Evolutionary conservation across 768 basidiomycete species (phyloP).

Genomic region (Mycena floridula): DNA sequence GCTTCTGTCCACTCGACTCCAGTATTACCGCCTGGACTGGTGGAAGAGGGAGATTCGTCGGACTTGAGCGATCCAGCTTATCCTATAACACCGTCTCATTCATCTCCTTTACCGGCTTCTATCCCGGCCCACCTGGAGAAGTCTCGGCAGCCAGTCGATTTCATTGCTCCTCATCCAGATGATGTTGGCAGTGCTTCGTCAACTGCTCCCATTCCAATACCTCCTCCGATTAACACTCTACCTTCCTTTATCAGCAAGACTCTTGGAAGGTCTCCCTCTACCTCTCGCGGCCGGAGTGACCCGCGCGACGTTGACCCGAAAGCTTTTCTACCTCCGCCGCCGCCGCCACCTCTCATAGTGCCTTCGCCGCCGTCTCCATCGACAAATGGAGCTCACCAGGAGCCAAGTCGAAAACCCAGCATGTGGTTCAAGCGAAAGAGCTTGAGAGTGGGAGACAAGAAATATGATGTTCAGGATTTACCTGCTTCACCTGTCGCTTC

Average conservation of each 20-base stretch:
- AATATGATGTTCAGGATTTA: slow-evolving; percentile 4
- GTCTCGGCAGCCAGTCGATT: slow-evolving; percentile 5
- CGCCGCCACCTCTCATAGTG: not conserved
- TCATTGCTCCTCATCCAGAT: slow-evolving; percentile 3
- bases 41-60: slow-evolving; percentile 13
- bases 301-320: too few species aligned
- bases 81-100: slow-evolving; percentile 12
- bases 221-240: too few species aligned
- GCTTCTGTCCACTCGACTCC: slow-evolving; percentile 6
- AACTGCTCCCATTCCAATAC: not conserved
- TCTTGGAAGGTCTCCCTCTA: too few species aligned
- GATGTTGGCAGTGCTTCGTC: slow-evolving; percentile 3
- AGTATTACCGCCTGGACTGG: slow-evolving; percentile 12
- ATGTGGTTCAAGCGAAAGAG: slow-evolving; percentile 55
- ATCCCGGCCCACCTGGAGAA: slow-evolving; percentile 10
- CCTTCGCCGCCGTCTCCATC: slow-evolving; percentile 10
- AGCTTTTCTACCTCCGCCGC: too few species aligned
- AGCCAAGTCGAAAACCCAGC: slow-evolving; percentile 35
- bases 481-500: not conserved
- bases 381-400: slow-evolving; percentile 24
- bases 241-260: too few species aligned
- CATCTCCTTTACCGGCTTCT: slow-evolving; percentile 8
- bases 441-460: slow-evolving; percentile 30
- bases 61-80: slow-evolving; percentile 14
- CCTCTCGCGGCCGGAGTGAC: too few species aligned